Conservation (phyloP, 1,284 basidiomycete genomes). For the Ceratobasidium sp. region DNA sequence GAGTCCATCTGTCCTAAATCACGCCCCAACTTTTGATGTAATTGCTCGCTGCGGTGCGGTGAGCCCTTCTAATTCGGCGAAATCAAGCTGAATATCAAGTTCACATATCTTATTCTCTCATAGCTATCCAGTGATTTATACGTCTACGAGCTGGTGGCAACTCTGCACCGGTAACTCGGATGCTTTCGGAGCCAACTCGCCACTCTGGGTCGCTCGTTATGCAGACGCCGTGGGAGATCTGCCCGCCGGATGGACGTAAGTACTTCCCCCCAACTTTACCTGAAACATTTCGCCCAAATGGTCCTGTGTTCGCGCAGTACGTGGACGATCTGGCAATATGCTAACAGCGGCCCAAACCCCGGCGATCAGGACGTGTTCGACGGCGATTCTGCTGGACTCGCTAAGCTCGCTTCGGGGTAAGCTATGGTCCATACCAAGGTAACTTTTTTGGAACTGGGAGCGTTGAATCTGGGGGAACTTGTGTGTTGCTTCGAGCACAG, state of each 20-base stretch:
- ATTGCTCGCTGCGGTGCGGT: too few relatives aligned
- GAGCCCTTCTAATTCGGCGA: conserved; percentile 51
- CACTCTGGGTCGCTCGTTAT: conserved; percentile 73
- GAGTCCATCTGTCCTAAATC: too few relatives aligned
- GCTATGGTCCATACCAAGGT: too few relatives aligned
- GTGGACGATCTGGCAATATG: conserved; percentile 75
- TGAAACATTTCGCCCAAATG: background rate
- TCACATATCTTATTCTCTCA: background rate
- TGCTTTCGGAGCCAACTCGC: conserved; percentile 66
- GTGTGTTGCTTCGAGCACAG: conserved; percentile 15
- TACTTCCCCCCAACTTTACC: background rate
- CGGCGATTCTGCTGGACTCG: conserved; percentile 39
- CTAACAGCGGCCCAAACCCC: conserved; percentile 66
- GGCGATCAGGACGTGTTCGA: conserved; percentile 61
- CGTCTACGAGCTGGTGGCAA: background rate
- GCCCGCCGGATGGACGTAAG: conserved; percentile 68
- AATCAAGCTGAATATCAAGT: background rate
- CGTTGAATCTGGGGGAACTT: background rate
- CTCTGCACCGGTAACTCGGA: conserved; percentile 60
- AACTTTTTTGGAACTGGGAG: background rate
- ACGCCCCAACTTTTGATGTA: too few relatives aligned
- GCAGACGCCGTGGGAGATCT: conserved; percentile 65
- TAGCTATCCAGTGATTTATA: conserved; percentile 50
- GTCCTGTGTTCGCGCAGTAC: conserved; percentile 36
- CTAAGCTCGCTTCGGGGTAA: conserved; percentile 40